Conservation (phyloP, 768 basidiomycete genomes). For the Suillus alpinus region DNA sequence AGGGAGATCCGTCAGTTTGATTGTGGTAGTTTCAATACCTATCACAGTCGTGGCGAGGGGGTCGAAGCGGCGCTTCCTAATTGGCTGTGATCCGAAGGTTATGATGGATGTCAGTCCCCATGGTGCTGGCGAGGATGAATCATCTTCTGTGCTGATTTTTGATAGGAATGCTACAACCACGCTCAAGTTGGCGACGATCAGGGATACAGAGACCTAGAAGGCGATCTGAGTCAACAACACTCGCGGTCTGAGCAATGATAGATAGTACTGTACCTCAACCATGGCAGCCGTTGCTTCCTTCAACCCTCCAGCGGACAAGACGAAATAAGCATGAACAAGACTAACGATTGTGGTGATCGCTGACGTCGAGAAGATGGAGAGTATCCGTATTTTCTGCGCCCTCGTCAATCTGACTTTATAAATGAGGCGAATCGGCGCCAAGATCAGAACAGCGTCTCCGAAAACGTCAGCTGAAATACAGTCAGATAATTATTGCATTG, state of each 20-base stretch:
- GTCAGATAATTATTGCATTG: background rate
- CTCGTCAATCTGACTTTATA: slow-evolving; percentile 39
- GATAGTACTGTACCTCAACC: background rate
- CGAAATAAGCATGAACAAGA: slow-evolving; percentile 40
- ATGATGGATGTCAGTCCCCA: background rate
- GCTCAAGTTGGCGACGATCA: background rate
- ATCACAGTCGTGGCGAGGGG: background rate
- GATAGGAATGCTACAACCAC: background rate
- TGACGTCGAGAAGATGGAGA: slow-evolving; percentile 51
- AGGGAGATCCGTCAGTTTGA: background rate
- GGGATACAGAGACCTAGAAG: background rate
- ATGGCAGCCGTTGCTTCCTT: background rate
- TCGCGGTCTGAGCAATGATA: background rate
- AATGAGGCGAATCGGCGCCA: slow-evolving; percentile 45
- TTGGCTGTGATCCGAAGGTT: background rate
- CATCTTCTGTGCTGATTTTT: background rate
- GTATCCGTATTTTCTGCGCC: slow-evolving; percentile 37
- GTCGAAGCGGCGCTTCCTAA: background rate
- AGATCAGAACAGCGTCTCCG: slow-evolving; percentile 46
- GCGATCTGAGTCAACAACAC: background rate
- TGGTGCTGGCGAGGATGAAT: background rate
- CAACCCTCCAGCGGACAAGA: slow-evolving; percentile 8
- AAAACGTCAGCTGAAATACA: slow-evolving; percentile 42
- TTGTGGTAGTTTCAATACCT: background rate
- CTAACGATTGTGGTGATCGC: slow-evolving; percentile 46